Conservation (phyloP, 768 basidiomycete species). For the Pleurotus ostreatus region DNA sequence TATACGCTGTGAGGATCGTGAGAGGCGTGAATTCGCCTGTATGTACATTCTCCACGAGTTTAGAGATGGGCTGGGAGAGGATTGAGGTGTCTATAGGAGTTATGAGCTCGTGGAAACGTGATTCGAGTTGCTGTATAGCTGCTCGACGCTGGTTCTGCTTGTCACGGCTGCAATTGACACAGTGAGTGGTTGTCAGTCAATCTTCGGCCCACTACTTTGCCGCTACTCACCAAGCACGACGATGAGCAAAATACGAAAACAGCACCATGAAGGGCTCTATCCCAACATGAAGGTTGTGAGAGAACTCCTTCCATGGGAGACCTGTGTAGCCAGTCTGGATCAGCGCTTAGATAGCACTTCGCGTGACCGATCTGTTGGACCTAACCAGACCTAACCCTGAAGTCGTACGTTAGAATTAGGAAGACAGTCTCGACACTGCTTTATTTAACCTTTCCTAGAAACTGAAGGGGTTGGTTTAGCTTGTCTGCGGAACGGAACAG, state of each 20-base stretch:
- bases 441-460: too few relatives aligned
- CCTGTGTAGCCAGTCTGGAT: neutral
- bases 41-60: slow-evolving; percentile 27
- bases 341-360: neutral
- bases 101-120: slow-evolving; percentile 26
- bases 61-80: slow-evolving; percentile 24
- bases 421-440: too few relatives aligned
- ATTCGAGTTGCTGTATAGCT: slow-evolving; percentile 25
- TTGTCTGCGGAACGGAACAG: too few relatives aligned
- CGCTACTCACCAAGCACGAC: slow-evolving; percentile 27
- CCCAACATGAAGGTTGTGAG: neutral
- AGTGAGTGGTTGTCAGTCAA: neutral
- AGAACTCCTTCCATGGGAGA: neutral
- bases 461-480: too few relatives aligned
- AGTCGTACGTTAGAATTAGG: too few relatives aligned
- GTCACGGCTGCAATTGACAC: slow-evolving; percentile 15
- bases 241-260: slow-evolving; percentile 33
- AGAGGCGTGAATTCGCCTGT: slow-evolving; percentile 22
- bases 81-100: slow-evolving; percentile 22
- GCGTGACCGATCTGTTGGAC: too few relatives aligned
- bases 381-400: too few relatives aligned
- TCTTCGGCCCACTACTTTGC: neutral
- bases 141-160: slow-evolving; percentile 34
- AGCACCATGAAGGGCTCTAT: slow-evolving; percentile 5
- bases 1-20: slow-evolving; percentile 37